Conservation (phyloP, 2,329 filamentous ascomycete genomes). For the Penicillium sp. region DNA sequence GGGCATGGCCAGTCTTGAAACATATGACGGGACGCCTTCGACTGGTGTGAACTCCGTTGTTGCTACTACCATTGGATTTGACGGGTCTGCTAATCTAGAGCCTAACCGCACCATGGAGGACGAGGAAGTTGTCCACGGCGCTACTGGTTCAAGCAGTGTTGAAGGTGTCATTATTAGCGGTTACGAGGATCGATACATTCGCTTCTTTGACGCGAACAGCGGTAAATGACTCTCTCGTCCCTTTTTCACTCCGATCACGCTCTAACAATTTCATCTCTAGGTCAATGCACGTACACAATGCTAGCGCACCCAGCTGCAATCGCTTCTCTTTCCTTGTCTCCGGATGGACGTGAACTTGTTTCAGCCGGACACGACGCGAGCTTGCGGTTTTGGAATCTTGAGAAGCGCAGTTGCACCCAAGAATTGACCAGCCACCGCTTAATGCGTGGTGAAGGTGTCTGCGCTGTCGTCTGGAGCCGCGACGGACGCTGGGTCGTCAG, state of each 20-base stretch:
- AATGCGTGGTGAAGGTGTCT: conserved; percentile 95
- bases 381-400: conserved; percentile 93
- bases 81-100: conserved; percentile 62
- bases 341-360: conserved; percentile 89
- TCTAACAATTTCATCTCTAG: conserved; percentile 49
- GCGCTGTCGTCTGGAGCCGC: conserved; percentile 90
- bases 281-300: conserved; percentile 99
- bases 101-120: conserved; percentile 62
- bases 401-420: conserved; percentile 92
- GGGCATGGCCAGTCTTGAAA: conserved; percentile 89
- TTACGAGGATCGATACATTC: conserved; percentile 92
- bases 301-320: conserved; percentile 92
- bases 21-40: conserved; percentile 81
- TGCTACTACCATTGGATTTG: conserved; percentile 78
- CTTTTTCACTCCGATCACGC: background rate
- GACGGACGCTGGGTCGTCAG: conserved; percentile 94
- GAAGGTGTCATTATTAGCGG: conserved; percentile 95
- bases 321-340: conserved; percentile 84
- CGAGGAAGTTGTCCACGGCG: conserved; percentile 75
- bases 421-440: conserved; percentile 90
- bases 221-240: conserved; percentile 62
- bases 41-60: conserved; percentile 89
- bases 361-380: conserved; percentile 95
- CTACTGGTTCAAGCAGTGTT: conserved; percentile 78
- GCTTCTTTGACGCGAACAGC: conserved; percentile 98